Base-by-base conservation (phyloP, 2,329 filamentous ascomycete species). In the Calonectria montana region DNA sequence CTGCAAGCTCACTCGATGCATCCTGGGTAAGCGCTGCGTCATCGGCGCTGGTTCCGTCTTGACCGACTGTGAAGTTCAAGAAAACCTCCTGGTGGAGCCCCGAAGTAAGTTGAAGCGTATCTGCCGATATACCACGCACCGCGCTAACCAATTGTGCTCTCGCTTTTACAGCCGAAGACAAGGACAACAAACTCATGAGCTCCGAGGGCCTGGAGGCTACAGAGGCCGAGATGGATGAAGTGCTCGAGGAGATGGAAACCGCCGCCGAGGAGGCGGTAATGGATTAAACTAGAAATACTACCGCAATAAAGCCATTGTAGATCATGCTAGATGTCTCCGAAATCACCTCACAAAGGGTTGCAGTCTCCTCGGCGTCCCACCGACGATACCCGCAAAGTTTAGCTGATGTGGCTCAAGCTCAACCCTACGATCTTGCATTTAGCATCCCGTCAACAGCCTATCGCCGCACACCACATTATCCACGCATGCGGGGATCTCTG, bases 11-110 rank as follows among this genome's bases (percentile, higher is more conserved):
- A 97, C 94, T 1, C 94, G 94, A 25, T 98, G 96, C 80, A 94
- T 98, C 37, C 85, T 98, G 47, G 97, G 97, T 5, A 91, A 93
- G 79, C 87, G 94, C 73, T 94, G 93, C 75, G 92, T 93, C 78
- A 91, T 99, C 76, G 96, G 96, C n/a, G 94, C 94, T 57, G 93
- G 92, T 10, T 92, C 89, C 7, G 89, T 91, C n/a, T 84, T 98
- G 76, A 95, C 93, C 65, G 94, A 98, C 72, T 98, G 96, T 78
- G 95, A 98, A 84, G 93, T 98, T 6, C 95, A 98, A 82, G 94
- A 98, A 82, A 96, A 96, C 80, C 88, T 96, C 10, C 89, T 98
- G 1, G 92, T 96, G 55, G 96, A 97, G 79, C 90, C 94, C n/a
- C 93, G 84, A 81, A 92, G 91, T 92, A 85, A 87, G 90, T 88